Base-by-base conservation (phyloP, 768 basidiomycete species). In the Termitomyces eurrhizus region DNA sequence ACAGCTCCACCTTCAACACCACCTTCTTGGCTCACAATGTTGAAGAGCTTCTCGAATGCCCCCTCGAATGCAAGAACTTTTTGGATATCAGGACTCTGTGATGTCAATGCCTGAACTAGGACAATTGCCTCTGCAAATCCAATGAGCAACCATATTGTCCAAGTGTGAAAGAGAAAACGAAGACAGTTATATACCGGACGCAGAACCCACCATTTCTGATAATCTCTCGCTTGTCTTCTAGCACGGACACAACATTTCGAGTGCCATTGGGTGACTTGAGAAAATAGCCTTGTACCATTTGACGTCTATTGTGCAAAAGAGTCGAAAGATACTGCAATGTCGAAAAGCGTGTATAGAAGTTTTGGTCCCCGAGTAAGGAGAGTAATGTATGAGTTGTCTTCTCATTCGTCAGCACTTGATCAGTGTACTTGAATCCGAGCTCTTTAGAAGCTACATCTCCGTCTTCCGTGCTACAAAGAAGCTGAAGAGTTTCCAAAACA, bases 41-140 rank as follows among this genome's bases (percentile, higher is more conserved):
- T 87, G 75, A 98, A 94, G 35, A 99, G 81, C 70, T 90, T 93
- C 77, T 99, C 97, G 68, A 99, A 98, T 1, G 92, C 92, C 21
- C 97, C 95, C 66, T 95, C 94, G 67, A 99, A 99, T 0, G 95
- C 94, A 49, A 98, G 85, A 35, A 98, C 87, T 74, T 98, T 98
- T 69, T 98, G 96, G 39, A 99, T 92, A 71, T 98, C 93, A 36
- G 91, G 84, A 66, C 91, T 98, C 66, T 95, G 90, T 0, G 86
- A 85, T 41, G 90, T 85, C 14, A 99, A 78, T 6, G 86, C 78
- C 62, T 95, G 91, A 37, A 95, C 80, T 75, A 95, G 85, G 16
- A 86, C 79, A 42, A 97, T 85, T 26, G 87, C 89, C 82, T 98
- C 93, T 92, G 21, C 32, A 60, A 39, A 14, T 33, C 29, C n/a